Conservation (phyloP, 306 rosid species). For the Trifolium subterraneum region DNA sequence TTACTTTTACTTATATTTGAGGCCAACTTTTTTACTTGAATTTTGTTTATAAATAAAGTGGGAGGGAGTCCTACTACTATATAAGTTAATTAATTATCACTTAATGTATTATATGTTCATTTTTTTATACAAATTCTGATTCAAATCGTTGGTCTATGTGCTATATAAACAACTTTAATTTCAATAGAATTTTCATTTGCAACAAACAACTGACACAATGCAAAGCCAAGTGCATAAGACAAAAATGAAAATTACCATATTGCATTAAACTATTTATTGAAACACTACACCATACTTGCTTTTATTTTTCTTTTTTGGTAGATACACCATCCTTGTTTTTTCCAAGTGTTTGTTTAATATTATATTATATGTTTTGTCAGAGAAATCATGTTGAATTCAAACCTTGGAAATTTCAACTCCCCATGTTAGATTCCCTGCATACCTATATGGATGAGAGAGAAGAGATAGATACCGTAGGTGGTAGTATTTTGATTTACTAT, state of each 20-base stretch:
- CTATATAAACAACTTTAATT: not conserved
- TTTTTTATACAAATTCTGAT: not conserved
- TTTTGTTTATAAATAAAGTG: too few relatives aligned
- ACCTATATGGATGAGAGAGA: constrained; percentile 28
- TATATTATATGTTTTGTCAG: constrained; percentile 35
- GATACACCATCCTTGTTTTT: constrained; percentile 41
- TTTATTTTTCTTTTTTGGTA: constrained; percentile 1
- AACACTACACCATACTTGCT: not conserved
- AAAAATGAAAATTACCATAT: not conserved
- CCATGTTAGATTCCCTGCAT: constrained; percentile 56
- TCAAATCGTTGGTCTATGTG: not conserved
- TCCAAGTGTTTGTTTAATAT: constrained; percentile 39
- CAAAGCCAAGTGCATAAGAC: constrained; percentile 10
- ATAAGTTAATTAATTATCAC: too few relatives aligned
- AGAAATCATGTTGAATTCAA: constrained; percentile 53
- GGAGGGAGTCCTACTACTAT: too few relatives aligned
- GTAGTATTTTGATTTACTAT: not conserved
- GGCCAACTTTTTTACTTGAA: too few relatives aligned
- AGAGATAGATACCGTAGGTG: constrained; percentile 20
- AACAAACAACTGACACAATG: not conserved
- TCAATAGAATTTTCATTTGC: not conserved
- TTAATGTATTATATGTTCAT: too few relatives aligned
- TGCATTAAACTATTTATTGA: not conserved
- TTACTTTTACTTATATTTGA: too few relatives aligned
- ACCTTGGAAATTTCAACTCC: constrained; percentile 48